Conservation (phyloP, 2,329 filamentous ascomycete species). For the Neobulgaria alba region DNA sequence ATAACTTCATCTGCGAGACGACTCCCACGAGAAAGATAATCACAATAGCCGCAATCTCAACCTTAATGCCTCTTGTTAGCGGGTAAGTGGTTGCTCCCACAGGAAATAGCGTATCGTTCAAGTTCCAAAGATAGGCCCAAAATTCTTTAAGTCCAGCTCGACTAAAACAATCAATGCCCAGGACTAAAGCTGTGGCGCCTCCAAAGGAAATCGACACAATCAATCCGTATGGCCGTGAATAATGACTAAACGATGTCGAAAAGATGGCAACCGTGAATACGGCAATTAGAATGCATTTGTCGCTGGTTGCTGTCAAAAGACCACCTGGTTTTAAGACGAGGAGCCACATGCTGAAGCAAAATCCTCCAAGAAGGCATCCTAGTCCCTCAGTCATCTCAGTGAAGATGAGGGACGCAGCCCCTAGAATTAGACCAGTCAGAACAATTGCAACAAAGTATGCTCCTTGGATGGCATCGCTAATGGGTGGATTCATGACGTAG, state of each 20-base stretch:
- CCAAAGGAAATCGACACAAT: conserved; percentile 71
- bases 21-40: conserved; percentile 68
- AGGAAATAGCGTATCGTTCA: conserved; percentile 77
- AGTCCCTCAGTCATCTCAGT: conserved; percentile 71
- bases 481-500: conserved; percentile 77
- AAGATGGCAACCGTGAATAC: conserved; percentile 61
- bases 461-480: conserved; percentile 69
- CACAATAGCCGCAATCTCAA: conserved; percentile 72
- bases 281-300: conserved; percentile 68
- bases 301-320: conserved; percentile 51
- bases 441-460: conserved; percentile 76
- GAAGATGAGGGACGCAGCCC: conserved; percentile 68
- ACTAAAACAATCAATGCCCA: conserved; percentile 88
- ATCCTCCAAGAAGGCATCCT: conserved; percentile 43
- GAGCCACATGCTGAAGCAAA: conserved; percentile 56
- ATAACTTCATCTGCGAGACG: conserved; percentile 77
- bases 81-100: conserved; percentile 71
- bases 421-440: conserved; percentile 65
- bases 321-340: conserved; percentile 70
- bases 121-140: conserved; percentile 82
- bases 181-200: conserved; percentile 67
- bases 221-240: conserved; percentile 69
- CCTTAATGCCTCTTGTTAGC: conserved; percentile 74
- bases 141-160: conserved; percentile 91
- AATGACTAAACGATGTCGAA: conserved; percentile 67